Percentiles rank a stretch among this genome's conserved stretches.
phyloP scores from a whole-genome alignment of 257 asterid genomes.

The Leptodermis oblonga region DNA sequence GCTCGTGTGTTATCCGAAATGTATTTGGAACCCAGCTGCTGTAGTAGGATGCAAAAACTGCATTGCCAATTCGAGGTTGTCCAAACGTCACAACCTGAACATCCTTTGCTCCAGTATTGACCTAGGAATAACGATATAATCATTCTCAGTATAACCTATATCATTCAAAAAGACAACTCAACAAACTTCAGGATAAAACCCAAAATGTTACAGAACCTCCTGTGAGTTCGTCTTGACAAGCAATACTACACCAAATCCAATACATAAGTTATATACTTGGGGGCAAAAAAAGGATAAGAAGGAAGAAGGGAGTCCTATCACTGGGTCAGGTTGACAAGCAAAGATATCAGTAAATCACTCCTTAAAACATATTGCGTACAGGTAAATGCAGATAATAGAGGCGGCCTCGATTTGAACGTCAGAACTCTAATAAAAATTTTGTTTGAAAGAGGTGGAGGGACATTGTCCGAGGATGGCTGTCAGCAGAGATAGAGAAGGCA shows the following conservation, averaged over 20 bases:
- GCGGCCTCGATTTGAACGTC: background rate
- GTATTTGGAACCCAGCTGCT: slow-evolving; percentile 62
- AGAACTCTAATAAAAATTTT: background rate
- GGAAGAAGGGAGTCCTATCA: background rate
- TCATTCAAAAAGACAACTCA: background rate
- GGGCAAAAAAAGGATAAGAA: too few relatives aligned
- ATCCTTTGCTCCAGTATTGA: slow-evolving; percentile 47
- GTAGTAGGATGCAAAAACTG: slow-evolving; percentile 73
- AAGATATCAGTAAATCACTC: background rate
- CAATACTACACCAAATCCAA: background rate
- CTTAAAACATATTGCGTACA: background rate
- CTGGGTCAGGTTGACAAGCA: background rate
- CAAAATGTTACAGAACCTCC: background rate
- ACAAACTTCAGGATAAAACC: background rate
- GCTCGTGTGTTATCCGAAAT: slow-evolving; percentile 71
- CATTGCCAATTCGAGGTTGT: slow-evolving; percentile 94
- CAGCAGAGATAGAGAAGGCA: background rate
- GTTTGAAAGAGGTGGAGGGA: background rate
- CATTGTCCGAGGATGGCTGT: background rate
- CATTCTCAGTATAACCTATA: background rate
- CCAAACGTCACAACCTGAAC: slow-evolving; percentile 91
- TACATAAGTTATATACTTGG: background rate
- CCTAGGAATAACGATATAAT: slow-evolving; percentile 39
- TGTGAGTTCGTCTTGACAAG: background rate
- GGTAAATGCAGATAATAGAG: background rate